Base-by-base conservation (phyloP, 202 grass and related monocot genomes). In the Panicum hallii region DNA sequence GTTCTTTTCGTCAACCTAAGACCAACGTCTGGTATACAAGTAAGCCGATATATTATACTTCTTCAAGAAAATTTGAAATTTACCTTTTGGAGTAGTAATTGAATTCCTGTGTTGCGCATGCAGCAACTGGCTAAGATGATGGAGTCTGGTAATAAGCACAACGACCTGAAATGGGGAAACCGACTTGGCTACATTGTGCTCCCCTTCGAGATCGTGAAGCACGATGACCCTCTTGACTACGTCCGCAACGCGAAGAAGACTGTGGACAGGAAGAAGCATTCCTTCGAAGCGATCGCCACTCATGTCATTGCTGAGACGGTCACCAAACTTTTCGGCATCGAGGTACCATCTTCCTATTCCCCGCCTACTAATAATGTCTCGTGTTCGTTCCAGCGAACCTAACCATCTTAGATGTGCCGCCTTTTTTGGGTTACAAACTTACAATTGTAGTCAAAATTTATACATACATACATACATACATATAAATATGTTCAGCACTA, bases 231-330 rank as follows among this genome's bases (percentile, higher is more conserved):
- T 63, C 76, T 93, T 23, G 87, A 93, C 44, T 93, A 93, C 70
- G 75, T 93, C 49, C 87, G 81, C 70, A 41, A 79, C 1, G 91
- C 84, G 64, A 87, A 32, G 64, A 87, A 32, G 64, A 87, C 79
- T 23, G 84, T 72, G 44, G 58, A 86, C 8, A 90, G 87, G 84
- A 93, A 93, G 58, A 93, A 93, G 63, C 83, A 70, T 26, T 93
- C 91, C 0, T 28, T 93, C 6, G 87, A 93, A 78, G 80, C 84
- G 4, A 77, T 87, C 64, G 66, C 74, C 10, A 60, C 73, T 23
- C 73, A 14, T 43, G 2, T 26, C 2, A 12, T 60, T 12, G 8
- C 73, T 0, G 20, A 60, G 26, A 22, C 56, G 2, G 17, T 22
- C 53, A 76, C 53, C 11, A 76, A 60, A 26, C 32, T 57, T 14